phyloP scores from a whole-genome alignment of 1,284 basidiomycete genomes.

The Tausonia pullulans region DNA sequence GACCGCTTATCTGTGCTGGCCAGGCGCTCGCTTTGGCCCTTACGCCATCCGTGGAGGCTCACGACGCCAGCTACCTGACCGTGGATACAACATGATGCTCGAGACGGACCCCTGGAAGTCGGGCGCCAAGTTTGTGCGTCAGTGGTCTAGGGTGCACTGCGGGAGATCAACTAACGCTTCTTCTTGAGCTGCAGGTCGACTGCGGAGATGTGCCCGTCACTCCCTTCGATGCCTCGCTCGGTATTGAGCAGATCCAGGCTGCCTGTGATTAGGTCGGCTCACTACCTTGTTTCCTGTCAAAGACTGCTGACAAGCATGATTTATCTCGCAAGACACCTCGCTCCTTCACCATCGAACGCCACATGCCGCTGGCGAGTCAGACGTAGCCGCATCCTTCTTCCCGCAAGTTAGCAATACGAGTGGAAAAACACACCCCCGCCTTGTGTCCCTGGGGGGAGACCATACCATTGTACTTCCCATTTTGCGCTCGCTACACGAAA shows the following conservation, averaged over 20 bases:
- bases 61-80: constrained; percentile 24
- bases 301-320: constrained; percentile 22
- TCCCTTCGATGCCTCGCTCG: constrained; percentile 35
- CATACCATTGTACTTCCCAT: constrained; percentile 40
- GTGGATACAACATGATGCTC: constrained; percentile 25
- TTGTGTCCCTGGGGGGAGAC: constrained; percentile 38
- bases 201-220: constrained; percentile 35
- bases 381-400: not conserved
- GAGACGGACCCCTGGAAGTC: constrained; percentile 26
- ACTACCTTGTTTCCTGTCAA: constrained; percentile 28
- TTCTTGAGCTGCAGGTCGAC: constrained; percentile 27
- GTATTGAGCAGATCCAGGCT: constrained; percentile 35
- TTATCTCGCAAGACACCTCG: not conserved
- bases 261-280: constrained; percentile 20
- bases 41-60: constrained; percentile 28
- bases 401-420: constrained; percentile 18
- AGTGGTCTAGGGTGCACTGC: not conserved
- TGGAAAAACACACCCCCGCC: constrained; percentile 20
- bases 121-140: constrained; percentile 23
- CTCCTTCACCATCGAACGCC: constrained; percentile 2
- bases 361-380: not conserved
- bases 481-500: constrained; percentile 31
- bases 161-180: not conserved
- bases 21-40: constrained; percentile 34
- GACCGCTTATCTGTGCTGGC: not conserved